These are phyloP conservation scores for Suillus variegatus DNA, from an alignment of 768 basidiomycete species.

Conservation along the genomic window DNA sequence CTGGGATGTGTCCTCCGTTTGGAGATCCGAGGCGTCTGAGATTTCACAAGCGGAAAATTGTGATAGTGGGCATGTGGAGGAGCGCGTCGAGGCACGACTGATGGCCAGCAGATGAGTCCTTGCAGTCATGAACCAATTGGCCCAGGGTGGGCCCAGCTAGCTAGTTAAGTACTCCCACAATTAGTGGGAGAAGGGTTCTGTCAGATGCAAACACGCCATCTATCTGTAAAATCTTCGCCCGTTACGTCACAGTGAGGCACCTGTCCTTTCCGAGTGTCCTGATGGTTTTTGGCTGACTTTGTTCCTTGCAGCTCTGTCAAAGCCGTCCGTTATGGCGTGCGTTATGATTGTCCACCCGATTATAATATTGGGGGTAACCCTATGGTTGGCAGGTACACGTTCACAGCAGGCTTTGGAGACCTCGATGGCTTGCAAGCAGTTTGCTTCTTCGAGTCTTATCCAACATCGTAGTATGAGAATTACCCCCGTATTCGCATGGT, in stretches of 20 bases:
- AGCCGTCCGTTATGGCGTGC: no score
- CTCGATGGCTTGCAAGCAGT: conserved; percentile 72
- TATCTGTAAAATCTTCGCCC: no score
- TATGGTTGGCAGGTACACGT: conserved; percentile 62
- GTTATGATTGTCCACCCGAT: no score
- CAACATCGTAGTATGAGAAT: conserved; percentile 57
- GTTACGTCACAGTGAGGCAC: no score
- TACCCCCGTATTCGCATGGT: conserved; percentile 70
- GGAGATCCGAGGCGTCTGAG: conserved; percentile 76
- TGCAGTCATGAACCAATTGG: background rate
- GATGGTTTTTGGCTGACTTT: no score
- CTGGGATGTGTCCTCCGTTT: conserved; percentile 81
- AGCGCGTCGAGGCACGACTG: conserved; percentile 5
- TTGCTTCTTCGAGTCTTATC: conserved; percentile 70
- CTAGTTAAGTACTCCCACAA: no score
- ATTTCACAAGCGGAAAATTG: conserved; percentile 79
- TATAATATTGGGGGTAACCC: conserved; percentile 87
- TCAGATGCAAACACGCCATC: no score
- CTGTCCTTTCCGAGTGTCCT: no score
- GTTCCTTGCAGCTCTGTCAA: no score
- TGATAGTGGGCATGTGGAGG: conserved; percentile 20
- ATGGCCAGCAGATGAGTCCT: conserved; percentile 12
- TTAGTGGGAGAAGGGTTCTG: no score
- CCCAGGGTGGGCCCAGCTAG: background rate
- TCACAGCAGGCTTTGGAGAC: conserved; percentile 75